Percentiles rank a stretch among this genome's conserved stretches.
Conservation (phyloP, 2,329 filamentous ascomycete genomes). For the Fusarium miscanthi region DNA sequence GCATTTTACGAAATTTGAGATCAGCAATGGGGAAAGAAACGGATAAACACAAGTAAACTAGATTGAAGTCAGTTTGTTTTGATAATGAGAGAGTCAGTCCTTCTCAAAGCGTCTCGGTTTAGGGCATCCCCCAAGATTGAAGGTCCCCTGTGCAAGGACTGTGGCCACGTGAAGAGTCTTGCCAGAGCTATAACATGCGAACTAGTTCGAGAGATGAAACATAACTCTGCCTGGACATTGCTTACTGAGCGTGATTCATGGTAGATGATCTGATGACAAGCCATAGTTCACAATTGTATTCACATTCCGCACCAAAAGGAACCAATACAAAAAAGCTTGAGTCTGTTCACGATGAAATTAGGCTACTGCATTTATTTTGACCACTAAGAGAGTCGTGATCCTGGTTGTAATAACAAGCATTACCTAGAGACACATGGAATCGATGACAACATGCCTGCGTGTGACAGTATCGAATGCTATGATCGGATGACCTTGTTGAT, state of each 20-base stretch:
- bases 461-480: background rate
- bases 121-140: background rate
- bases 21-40: conserved; percentile 12
- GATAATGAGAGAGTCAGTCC: conserved; percentile 6
- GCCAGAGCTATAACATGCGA: background rate
- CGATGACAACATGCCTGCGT: background rate
- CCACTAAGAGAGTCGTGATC: conserved; percentile 12
- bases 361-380: background rate
- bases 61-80: conserved; percentile 36
- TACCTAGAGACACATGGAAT: conserved; percentile 13
- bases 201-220: background rate
- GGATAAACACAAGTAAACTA: conserved; percentile 26
- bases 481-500: background rate
- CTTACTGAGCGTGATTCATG: background rate
- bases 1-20: conserved; percentile 24
- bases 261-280: too few species aligned
- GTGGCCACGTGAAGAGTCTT: background rate
- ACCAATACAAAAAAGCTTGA: background rate
- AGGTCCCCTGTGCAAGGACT: background rate
- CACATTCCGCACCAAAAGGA: background rate
- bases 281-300: background rate
- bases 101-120: background rate
- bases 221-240: background rate
- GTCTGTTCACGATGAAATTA: background rate
- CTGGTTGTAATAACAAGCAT: conserved; percentile 4